These are phyloP conservation scores for Cyberlindnera bimundalis DNA, from an alignment of 805 yeast genomes.

Conservation along the genomic window DNA sequence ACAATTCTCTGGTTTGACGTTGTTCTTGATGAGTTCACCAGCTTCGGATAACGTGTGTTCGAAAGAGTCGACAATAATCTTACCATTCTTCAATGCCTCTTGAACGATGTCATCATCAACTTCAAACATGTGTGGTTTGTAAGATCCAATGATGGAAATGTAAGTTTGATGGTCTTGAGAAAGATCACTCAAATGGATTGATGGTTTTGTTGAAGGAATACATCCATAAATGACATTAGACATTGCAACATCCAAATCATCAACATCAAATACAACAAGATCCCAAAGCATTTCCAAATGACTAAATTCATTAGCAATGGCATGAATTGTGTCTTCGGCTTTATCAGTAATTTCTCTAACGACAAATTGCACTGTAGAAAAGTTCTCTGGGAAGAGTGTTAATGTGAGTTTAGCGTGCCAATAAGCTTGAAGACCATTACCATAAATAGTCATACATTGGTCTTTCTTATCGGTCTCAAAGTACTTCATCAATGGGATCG, in stretches of 20 bases:
- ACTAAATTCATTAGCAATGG: constrained; percentile 30
- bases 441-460: constrained; percentile 42
- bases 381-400: constrained; percentile 35
- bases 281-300: constrained; percentile 25
- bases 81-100: constrained; percentile 34
- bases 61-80: constrained; percentile 57
- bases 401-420: constrained; percentile 56
- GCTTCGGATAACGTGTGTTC: constrained; percentile 57
- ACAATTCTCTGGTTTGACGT: constrained; percentile 36
- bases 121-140: constrained; percentile 66
- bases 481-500: constrained; percentile 41
- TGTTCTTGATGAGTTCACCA: constrained; percentile 56
- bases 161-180: constrained; percentile 33
- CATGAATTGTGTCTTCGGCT: constrained; percentile 20
- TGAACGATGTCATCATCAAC: constrained; percentile 44
- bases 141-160: constrained; percentile 62
- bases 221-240: constrained; percentile 57
- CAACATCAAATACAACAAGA: constrained; percentile 20
- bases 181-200: constrained; percentile 35
- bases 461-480: constrained; percentile 25
- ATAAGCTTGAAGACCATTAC: constrained; percentile 60
- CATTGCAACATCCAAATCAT: constrained; percentile 28
- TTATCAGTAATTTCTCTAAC: constrained; percentile 44
- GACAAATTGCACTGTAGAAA: constrained; percentile 41
- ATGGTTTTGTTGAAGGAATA: constrained; percentile 51